These are phyloP conservation scores for Scutellaria minor DNA, from an alignment of 257 asterid genomes.

Conservation along the genomic window DNA sequence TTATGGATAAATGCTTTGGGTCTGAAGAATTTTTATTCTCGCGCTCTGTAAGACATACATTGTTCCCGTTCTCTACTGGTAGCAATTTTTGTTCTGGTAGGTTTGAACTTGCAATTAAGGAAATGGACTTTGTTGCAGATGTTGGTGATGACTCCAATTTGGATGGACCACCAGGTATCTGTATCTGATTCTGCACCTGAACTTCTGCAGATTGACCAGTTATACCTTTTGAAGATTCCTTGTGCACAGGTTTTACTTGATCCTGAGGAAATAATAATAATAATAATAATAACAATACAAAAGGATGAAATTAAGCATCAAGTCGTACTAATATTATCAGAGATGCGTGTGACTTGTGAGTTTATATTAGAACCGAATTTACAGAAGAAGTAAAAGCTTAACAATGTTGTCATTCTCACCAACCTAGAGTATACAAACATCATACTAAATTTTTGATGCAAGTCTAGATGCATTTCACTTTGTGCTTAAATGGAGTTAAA, in stretches of 20 bases:
- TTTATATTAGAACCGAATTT: constrained; percentile 11
- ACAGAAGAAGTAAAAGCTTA: constrained; percentile 17
- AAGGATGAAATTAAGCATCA: constrained; percentile 11
- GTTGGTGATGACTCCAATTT: constrained; percentile 51
- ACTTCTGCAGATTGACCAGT: constrained; percentile 41
- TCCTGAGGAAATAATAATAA: constrained; percentile 47
- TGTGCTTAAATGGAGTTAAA: constrained; percentile 5
- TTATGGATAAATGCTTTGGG: constrained; percentile 43
- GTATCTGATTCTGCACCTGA: constrained; percentile 35
- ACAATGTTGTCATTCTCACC: constrained; percentile 12
- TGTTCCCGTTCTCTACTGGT: constrained; percentile 44
- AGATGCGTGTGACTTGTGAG: constrained; percentile 1
- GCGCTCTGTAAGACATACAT: constrained; percentile 33
- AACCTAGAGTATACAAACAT: constrained; percentile 22
- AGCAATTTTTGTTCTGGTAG: constrained; percentile 41
- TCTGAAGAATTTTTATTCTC: constrained; percentile 45
- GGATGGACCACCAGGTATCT: constrained; percentile 40
- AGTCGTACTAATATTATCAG: constrained; percentile 16
- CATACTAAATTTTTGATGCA: neutral
- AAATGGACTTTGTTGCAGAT: constrained; percentile 50
- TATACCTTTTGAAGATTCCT: constrained; percentile 35
- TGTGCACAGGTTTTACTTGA: constrained; percentile 39
- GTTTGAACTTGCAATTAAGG: constrained; percentile 51
- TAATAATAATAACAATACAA: neutral
- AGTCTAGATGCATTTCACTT: constrained; percentile 3